Conservation (phyloP, 805 yeast species). For the Pichia pseudocactophila region DNA sequence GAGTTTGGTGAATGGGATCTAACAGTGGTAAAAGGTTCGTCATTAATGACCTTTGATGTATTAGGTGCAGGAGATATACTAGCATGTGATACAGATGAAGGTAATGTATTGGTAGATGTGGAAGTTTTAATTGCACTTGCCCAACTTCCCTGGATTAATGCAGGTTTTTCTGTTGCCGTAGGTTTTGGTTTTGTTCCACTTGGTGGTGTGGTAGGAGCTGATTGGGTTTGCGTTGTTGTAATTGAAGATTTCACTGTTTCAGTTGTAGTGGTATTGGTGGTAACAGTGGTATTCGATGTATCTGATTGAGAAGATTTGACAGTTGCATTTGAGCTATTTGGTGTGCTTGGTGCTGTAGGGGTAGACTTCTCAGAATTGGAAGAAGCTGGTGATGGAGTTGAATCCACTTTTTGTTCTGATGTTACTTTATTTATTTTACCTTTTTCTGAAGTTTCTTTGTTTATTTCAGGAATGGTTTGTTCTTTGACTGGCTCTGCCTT, state of each 20-base stretch:
- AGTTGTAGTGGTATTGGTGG: background rate
- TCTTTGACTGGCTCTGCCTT: background rate
- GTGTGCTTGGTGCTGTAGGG: background rate
- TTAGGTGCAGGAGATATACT: background rate
- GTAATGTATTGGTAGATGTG: background rate
- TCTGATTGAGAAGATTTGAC: background rate
- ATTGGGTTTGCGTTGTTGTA: background rate
- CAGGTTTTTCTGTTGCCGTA: background rate
- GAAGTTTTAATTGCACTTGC: constrained; percentile 2
- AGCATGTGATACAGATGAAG: background rate
- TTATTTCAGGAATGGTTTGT: too few relatives aligned
- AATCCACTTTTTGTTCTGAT: background rate
- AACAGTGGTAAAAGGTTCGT: background rate
- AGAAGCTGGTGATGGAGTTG: background rate
- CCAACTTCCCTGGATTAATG: constrained; percentile 2
- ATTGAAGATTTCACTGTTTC: background rate
- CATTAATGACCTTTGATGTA: too few relatives aligned
- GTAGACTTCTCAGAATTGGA: background rate
- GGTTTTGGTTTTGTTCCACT: background rate
- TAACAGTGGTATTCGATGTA: background rate
- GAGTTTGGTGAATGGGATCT: background rate
- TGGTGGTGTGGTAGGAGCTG: background rate
- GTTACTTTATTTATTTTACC: background rate
- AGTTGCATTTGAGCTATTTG: too few relatives aligned
- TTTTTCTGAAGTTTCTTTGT: too few relatives aligned